phyloP scores from a whole-genome alignment of 306 rosid species.

The Quercus aquifolioides region DNA sequence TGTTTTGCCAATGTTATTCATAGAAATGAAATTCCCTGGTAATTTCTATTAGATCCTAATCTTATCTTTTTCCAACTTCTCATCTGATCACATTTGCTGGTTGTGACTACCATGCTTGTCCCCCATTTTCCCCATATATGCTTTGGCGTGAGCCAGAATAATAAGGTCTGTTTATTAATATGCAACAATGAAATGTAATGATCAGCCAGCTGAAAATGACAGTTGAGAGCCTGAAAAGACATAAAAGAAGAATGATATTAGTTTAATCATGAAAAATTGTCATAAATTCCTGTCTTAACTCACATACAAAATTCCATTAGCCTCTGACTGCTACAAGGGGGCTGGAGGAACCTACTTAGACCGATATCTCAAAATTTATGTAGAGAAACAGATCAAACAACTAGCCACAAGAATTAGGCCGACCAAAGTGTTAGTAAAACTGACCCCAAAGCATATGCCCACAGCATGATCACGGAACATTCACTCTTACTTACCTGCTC shows the following conservation, averaged over 20 bases:
- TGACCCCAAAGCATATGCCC: slow-evolving; percentile 6
- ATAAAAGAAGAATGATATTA: background rate
- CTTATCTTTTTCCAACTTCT: too few species aligned
- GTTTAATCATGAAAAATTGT: too few species aligned
- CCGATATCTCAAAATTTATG: background rate
- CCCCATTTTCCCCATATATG: too few species aligned
- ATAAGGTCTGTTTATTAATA: background rate
- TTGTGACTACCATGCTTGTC: too few species aligned
- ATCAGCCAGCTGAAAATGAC: background rate
- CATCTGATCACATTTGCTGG: too few species aligned
- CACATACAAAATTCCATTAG: background rate
- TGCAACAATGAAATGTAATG: background rate
- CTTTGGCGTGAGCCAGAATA: too few species aligned
- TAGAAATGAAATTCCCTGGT: too few species aligned
- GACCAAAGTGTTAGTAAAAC: slow-evolving; percentile 19
- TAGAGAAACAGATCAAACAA: background rate
- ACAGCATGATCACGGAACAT: slow-evolving; percentile 4
- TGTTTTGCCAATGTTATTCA: too few species aligned
- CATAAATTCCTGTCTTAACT: background rate
- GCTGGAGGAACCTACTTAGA: too few species aligned
- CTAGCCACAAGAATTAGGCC: slow-evolving; percentile 16
- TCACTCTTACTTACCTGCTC: slow-evolving; percentile 1
- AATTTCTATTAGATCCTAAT: too few species aligned
- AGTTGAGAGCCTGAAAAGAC: background rate
- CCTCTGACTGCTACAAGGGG: background rate